Percentiles rank a stretch among this genome's conserved stretches.
These are phyloP conservation scores for Eucalyptus decipiens DNA, from an alignment of 345 rosid genomes.

Conservation along the genomic window DNA sequence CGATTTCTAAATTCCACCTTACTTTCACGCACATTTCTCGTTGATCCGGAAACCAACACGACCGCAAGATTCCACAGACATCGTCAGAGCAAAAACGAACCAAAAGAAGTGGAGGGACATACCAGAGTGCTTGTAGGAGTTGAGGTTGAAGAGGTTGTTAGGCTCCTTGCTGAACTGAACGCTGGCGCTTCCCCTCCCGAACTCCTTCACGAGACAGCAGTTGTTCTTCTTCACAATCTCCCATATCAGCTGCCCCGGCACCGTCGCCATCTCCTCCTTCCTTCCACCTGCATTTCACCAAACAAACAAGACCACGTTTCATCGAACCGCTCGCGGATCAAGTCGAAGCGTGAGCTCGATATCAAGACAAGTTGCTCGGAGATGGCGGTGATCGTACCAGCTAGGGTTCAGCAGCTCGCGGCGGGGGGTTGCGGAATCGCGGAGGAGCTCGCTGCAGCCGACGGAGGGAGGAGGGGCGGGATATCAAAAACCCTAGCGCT, in stretches of 20 bases:
- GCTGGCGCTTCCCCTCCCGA: constrained; percentile 30
- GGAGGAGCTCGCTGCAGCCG: neutral
- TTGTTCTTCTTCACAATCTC: constrained; percentile 47
- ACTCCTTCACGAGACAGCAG: constrained; percentile 30
- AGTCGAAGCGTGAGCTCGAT: neutral
- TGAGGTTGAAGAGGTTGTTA: constrained; percentile 44
- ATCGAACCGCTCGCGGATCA: neutral
- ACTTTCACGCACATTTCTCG: neutral
- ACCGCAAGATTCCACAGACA: neutral
- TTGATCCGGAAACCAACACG: neutral
- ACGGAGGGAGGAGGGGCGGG: neutral
- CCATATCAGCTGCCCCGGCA: constrained; percentile 41
- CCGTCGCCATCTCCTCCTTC: constrained; percentile 27
- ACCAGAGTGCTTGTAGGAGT: constrained; percentile 55
- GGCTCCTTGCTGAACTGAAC: constrained; percentile 43
- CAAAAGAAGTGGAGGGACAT: neutral
- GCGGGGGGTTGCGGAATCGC: neutral
- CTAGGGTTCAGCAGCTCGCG: neutral
- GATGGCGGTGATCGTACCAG: neutral
- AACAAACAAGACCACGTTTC: neutral
- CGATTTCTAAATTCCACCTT: neutral
- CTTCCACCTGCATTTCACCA: neutral
- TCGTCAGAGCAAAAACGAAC: neutral
- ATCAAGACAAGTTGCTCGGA: neutral
- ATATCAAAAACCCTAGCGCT: neutral